phyloP scores from a whole-genome alignment of 1,284 basidiomycete species.

The Coniferiporia sulphurascens region DNA sequence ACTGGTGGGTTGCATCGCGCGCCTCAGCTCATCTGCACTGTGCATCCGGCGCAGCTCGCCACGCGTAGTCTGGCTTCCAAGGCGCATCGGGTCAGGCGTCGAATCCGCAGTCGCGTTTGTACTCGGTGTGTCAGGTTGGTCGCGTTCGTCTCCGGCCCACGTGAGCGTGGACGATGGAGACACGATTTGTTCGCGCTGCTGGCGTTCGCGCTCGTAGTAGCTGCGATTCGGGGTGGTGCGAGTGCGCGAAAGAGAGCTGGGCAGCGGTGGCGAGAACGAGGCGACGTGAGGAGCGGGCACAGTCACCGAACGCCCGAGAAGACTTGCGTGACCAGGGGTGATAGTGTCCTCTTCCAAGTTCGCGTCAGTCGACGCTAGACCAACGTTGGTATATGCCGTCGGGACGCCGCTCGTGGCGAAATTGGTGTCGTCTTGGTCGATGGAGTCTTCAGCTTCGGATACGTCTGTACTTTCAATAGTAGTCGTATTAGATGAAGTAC shows the following conservation, averaged over 20 bases:
- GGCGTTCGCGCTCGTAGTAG: slow-evolving; percentile 16
- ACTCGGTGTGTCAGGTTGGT: background rate
- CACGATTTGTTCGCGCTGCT: slow-evolving; percentile 10
- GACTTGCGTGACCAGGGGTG: slow-evolving; percentile 52
- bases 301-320: slow-evolving; percentile 46
- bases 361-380: slow-evolving; percentile 6
- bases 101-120: background rate
- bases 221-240: slow-evolving; percentile 21
- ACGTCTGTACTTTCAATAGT: slow-evolving; percentile 48
- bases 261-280: slow-evolving; percentile 20
- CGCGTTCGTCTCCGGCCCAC: slow-evolving; percentile 24
- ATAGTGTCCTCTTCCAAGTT: slow-evolving; percentile 66
- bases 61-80: slow-evolving; percentile 18
- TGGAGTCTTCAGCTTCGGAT: slow-evolving; percentile 42
- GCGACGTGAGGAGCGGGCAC: slow-evolving; percentile 30
- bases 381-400: background rate
- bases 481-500: slow-evolving; percentile 38
- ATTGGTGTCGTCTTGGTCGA: slow-evolving; percentile 34
- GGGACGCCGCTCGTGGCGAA: background rate
- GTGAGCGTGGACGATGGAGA: background rate
- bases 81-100: slow-evolving; percentile 15
- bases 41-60: slow-evolving; percentile 79
- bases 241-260: slow-evolving; percentile 21
- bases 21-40: slow-evolving; percentile 75
- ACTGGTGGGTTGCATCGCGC: slow-evolving; percentile 29